These are phyloP conservation scores for Penicillium silybi DNA, from an alignment of 495 filamentous ascomycete genomes.

Conservation along the genomic window DNA sequence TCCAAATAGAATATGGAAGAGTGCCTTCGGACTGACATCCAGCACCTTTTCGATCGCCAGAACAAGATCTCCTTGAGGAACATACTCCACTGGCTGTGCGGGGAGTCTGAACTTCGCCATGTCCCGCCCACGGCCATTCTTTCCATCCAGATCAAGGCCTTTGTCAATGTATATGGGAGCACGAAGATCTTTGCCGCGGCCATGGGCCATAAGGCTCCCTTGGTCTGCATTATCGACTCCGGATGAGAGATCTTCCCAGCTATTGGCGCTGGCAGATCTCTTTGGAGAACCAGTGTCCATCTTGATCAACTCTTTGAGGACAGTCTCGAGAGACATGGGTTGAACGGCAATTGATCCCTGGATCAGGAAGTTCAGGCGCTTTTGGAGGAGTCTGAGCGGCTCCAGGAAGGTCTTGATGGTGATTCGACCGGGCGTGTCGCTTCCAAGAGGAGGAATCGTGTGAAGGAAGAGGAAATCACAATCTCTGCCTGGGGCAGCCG, in stretches of 20 bases:
- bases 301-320: constrained; percentile 60
- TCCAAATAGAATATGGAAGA: constrained; percentile 94
- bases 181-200: constrained; percentile 52
- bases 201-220: constrained; percentile 14
- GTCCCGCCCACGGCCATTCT: constrained; percentile 44
- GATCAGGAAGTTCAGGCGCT: constrained; percentile 77
- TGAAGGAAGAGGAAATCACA: constrained; percentile 94
- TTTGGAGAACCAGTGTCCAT: constrained; percentile 62
- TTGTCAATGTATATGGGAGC: constrained; percentile 60
- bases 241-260: constrained; percentile 86
- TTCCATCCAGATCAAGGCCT: constrained; percentile 49
- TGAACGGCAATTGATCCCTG: constrained; percentile 67
- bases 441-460: constrained; percentile 57
- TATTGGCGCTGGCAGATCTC: constrained; percentile 72
- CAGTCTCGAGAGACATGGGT: constrained; percentile 56
- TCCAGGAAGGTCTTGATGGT: constrained; percentile 92
- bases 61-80: constrained; percentile 73
- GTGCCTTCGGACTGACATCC: constrained; percentile 83
- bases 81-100: constrained; percentile 73
- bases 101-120: constrained; percentile 80
- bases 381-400: constrained; percentile 74
- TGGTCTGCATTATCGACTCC: constrained; percentile 36
- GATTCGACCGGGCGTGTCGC: constrained; percentile 63
- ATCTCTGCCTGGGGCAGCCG: constrained; percentile 80
- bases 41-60: constrained; percentile 70